These are phyloP conservation scores for Aspergillus flavus DNA, from an alignment of 2,329 filamentous ascomycete species.

Conservation along the genomic window DNA sequence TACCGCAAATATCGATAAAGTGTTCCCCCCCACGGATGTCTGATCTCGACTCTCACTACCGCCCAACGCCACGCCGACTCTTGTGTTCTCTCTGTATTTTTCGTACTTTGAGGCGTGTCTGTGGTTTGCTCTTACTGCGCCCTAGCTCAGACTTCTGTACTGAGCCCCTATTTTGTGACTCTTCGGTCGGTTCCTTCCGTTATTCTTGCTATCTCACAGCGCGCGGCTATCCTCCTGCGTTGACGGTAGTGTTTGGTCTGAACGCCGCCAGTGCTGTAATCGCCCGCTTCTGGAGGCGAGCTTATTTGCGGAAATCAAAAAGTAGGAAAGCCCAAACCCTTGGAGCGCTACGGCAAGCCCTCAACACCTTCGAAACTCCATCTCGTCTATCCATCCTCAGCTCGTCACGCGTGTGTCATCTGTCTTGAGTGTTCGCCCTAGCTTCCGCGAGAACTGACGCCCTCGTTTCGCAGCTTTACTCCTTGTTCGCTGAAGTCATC, in stretches of 20 bases:
- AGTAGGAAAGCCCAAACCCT: background rate
- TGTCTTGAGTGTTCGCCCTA: background rate
- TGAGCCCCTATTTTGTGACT: background rate
- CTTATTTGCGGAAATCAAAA: background rate
- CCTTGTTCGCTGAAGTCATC: conserved; percentile 4
- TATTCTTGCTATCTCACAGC: conserved; percentile 5
- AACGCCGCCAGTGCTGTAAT: conserved; percentile 15
- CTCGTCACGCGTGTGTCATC: background rate
- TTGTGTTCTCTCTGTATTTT: conserved; percentile 7
- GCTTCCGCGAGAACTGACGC: conserved; percentile 3
- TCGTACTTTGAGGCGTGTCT: conserved; percentile 5
- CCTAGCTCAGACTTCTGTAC: background rate
- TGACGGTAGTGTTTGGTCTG: conserved; percentile 10
- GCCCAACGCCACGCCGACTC: conserved; percentile 25
- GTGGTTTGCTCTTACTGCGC: background rate
- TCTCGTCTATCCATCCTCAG: background rate
- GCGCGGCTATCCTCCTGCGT: conserved; percentile 12
- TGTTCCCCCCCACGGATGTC: conserved; percentile 14
- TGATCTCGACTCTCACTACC: conserved; percentile 17
- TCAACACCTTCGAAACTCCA: background rate
- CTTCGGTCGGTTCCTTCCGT: background rate
- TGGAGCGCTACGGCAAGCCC: background rate
- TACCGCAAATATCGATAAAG: conserved; percentile 11
- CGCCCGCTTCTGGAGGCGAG: conserved; percentile 10
- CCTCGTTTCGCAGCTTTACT: conserved; percentile 2